Evolutionary conservation across 2,329 filamentous ascomycete genomes (phyloP).

Genomic region (Plenodomus lindquistii): DNA sequence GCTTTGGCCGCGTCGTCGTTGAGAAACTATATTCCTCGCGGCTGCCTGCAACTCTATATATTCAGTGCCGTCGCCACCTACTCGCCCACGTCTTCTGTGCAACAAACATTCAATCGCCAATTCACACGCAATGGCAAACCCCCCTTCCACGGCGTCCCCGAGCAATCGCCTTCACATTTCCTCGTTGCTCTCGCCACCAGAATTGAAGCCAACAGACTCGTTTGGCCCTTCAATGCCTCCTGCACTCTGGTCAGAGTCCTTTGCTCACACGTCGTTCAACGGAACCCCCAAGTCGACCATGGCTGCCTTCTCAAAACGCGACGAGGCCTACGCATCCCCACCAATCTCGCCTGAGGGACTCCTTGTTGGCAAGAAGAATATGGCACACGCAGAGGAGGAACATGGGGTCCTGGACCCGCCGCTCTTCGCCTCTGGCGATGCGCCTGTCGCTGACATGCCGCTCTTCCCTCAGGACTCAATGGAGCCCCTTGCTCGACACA

Average conservation of each 20-base stretch:
- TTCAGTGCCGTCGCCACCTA: background rate
- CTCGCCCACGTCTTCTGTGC: background rate
- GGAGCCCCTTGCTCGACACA: slow-evolving; percentile 24
- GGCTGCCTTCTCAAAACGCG: slow-evolving; percentile 17
- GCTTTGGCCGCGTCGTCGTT: background rate
- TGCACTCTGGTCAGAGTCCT: slow-evolving; percentile 24
- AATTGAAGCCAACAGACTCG: slow-evolving; percentile 46
- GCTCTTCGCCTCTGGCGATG: slow-evolving; percentile 37
- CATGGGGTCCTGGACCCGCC: slow-evolving; percentile 40
- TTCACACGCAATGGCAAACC: slow-evolving; percentile 33
- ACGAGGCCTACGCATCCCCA: slow-evolving; percentile 42
- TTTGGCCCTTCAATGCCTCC: slow-evolving; percentile 40
- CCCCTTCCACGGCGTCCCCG: slow-evolving; percentile 30
- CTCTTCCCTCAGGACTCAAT: slow-evolving; percentile 40
- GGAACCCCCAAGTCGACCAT: slow-evolving; percentile 27
- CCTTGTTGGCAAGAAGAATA: slow-evolving; percentile 43
- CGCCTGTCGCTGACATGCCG: slow-evolving; percentile 36
- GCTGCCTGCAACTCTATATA: background rate
- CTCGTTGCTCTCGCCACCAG: slow-evolving; percentile 47
- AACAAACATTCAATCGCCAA: background rate
- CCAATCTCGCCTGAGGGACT: slow-evolving; percentile 46
- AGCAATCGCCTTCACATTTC: slow-evolving; percentile 41
- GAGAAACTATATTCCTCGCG: background rate
- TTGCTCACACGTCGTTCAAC: slow-evolving; percentile 11
- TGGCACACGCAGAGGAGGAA: slow-evolving; percentile 29